Percentiles rank a stretch among this genome's conserved stretches.
Evolutionary conservation across 768 basidiomycete genomes (phyloP).

Genomic region (Psilocybe cubensis): DNA sequence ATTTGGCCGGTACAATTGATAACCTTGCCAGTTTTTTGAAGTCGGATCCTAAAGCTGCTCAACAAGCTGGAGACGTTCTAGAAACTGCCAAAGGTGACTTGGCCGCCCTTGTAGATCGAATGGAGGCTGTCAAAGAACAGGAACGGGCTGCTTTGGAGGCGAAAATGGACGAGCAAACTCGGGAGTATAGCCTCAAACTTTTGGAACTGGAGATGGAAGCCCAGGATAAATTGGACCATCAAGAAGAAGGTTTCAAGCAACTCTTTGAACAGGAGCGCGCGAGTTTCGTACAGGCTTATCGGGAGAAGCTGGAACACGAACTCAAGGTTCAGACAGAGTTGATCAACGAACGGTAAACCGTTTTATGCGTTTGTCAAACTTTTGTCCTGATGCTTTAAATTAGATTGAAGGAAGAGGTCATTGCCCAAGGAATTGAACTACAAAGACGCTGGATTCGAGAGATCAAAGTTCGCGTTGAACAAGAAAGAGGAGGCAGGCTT

Average conservation of each 20-base stretch:
- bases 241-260: conserved; percentile 85
- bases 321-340: conserved; percentile 87
- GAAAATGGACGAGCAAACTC: conserved; percentile 79
- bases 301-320: conserved; percentile 85
- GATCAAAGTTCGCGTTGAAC: conserved; percentile 93
- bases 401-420: conserved; percentile 91
- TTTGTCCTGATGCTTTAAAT: background rate
- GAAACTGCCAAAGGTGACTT: conserved; percentile 83
- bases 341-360: conserved; percentile 87
- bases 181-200: conserved; percentile 81
- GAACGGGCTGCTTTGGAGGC: conserved; percentile 69
- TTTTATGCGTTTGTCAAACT: background rate
- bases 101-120: conserved; percentile 71
- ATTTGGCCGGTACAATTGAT: conserved; percentile 93
- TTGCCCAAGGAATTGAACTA: conserved; percentile 96
- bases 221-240: conserved; percentile 81
- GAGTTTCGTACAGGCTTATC: conserved; percentile 76
- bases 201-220: conserved; percentile 85
- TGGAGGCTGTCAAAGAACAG: conserved; percentile 79
- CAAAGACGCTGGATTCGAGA: conserved; percentile 97
- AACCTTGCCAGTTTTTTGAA: conserved; percentile 84
- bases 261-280: conserved; percentile 79
- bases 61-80: conserved; percentile 74
- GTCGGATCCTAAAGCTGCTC: conserved; percentile 66
- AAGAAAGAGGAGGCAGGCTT: conserved; percentile 94